Base-by-base conservation (phyloP, 345 rosid species). In the Brassica juncea region DNA sequence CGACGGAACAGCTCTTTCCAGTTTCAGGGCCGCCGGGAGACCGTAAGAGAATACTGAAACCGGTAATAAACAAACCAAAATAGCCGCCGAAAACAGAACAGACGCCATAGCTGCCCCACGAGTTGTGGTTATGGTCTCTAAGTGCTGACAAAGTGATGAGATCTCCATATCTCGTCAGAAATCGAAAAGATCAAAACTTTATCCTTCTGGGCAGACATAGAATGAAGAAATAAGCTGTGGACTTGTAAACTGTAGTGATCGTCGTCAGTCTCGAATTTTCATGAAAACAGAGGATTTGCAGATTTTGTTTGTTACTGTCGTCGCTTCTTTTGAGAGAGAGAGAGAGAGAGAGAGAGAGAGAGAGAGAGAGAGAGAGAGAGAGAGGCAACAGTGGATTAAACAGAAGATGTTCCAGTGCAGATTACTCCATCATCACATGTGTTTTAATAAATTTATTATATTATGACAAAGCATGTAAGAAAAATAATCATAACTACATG, bases 11-110 rank as follows among this genome's bases (percentile, higher is more conserved):
- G 82, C 86, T 75, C 94, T 84, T 85, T 90, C 89, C 6, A 90
- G 85, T 74, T 60, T 81, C 77, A 90, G 63, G n/a, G 82, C 80
- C 83, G 86, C 84, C 67, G 97, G 96, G n/a, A 94, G 86, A 52
- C 84, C 88, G 47, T 81, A 66, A 16, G 80, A 10, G 0, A 80
- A 83, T 75, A n/a, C 83, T 57, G 68, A 76, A 64, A 44, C 82
- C 4, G 82, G 74, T 3, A 60, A 49, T 68, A 68, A 49, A 25
- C 25, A 60, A 76, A 67, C 59, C 66, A 76, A 15, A 60, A 80
- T 14, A 28, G 61, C 30, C 25, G 70, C 5, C 71, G 42, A 3
- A 8, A 39, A 39, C 2, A 34, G 32, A 55, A 12, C 11, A 78
- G 67, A 27, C 60, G 71, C 58, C 79, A 74, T 78, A 65, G 39